Base-by-base conservation (phyloP, 2,329 filamentous ascomycete genomes). In the Colletotrichum sp. region DNA sequence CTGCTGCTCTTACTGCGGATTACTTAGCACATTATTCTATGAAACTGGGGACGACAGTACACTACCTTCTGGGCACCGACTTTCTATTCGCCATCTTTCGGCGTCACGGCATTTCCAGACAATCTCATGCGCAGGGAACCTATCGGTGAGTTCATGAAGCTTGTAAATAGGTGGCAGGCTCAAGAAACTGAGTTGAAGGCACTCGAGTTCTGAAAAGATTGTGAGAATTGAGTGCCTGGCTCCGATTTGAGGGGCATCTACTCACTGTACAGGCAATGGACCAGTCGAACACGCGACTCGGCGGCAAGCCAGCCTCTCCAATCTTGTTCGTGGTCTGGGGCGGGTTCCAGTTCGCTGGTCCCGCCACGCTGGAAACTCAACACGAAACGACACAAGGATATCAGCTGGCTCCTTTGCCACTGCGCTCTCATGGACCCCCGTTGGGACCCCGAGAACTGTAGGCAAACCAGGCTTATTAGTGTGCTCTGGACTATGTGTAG, bases 1-100 rank as follows among this genome's bases (percentile, higher is more conserved):
- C 58, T 18, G 55, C 9, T 27, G 16, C 55, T 0, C 24, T 31
- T 7, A 59, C 27, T 59, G 9, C 16, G 7, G 13, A 9, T 4
- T 36, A n/a, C 33, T 62, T 24, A 24, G 57, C 2, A 61, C 0
- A 21, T 8, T 1, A 1, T 16, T n/a, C 5, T 0, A 5, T 1
- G 15, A 38, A 5, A 4, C 9, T 21, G 13, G n/a, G 1, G 5
- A 15, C 2, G 2, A 24, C 2, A 5, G 31, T 5, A 58, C 16
- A 3, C 33, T 15, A 62, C 58, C 58, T 62, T 21, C 18, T 8
- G 31, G 31, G 13, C 31, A 62, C 9, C 33, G 58, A 9, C 31
- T 21, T 15, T 34, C 16, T 1, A 33, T 0, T 38, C 21, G 31
- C 58, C 31, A 62, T 15, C 33, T 38, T n/a, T 18, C 58, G 13